Evolutionary conservation across 2,329 filamentous ascomycete genomes (phyloP).

Genomic region (Colletotrichum cordylinicola): DNA sequence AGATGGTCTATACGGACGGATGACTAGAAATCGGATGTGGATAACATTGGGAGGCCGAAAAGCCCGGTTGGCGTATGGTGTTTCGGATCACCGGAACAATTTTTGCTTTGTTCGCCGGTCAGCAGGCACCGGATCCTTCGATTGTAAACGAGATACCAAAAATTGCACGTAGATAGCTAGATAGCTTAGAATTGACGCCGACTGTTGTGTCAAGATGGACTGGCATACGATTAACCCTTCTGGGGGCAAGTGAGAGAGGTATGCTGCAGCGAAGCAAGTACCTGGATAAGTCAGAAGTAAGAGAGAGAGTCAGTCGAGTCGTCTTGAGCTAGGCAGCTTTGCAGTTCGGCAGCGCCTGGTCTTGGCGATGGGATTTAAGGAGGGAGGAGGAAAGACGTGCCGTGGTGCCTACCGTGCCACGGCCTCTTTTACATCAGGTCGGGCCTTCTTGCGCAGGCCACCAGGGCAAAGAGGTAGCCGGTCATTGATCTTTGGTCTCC

Average conservation of each 20-base stretch:
- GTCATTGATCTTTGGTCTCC: background rate
- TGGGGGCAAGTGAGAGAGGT: background rate
- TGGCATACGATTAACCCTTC: background rate
- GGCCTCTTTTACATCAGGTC: background rate
- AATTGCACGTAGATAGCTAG: conserved; percentile 1
- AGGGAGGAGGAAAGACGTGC: background rate
- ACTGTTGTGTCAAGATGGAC: background rate
- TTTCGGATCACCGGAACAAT: background rate
- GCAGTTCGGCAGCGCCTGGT: background rate
- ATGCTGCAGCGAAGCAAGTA: background rate
- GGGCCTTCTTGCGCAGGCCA: background rate
- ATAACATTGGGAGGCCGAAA: background rate
- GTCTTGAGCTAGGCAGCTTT: background rate
- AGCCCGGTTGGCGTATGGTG: background rate
- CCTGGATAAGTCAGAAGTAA: too few species aligned
- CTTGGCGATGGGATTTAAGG: background rate
- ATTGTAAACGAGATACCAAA: background rate
- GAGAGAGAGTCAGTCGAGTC: background rate
- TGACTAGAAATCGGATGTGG: background rate
- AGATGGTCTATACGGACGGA: background rate
- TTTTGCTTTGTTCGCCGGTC: background rate
- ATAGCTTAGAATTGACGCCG: background rate
- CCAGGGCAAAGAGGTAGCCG: background rate
- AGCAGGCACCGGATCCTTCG: background rate
- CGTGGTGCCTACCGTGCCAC: background rate